These are phyloP conservation scores for Ogataea pignaliae DNA, from an alignment of 805 yeast genomes.

Conservation along the genomic window DNA sequence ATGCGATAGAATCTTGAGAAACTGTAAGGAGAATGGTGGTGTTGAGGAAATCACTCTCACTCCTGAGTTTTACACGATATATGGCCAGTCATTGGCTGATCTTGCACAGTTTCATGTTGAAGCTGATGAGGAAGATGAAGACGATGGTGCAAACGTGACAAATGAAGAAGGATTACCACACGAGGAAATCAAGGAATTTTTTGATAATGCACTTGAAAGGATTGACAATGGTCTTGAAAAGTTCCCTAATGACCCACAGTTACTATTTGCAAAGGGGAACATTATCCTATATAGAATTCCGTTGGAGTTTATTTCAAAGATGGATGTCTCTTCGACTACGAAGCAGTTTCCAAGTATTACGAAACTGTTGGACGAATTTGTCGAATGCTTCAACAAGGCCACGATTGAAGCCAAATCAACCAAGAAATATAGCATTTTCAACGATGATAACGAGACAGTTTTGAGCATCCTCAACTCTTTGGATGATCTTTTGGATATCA, in stretches of 20 bases:
- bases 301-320: slow-evolving; percentile 48
- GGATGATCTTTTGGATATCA: slow-evolving; percentile 66
- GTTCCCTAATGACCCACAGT: slow-evolving; percentile 39
- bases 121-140: slow-evolving; percentile 16
- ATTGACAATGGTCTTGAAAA: slow-evolving; percentile 51
- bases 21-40: slow-evolving; percentile 27
- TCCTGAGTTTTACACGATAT: slow-evolving; percentile 63
- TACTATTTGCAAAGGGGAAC: slow-evolving; percentile 52
- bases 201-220: slow-evolving; percentile 71
- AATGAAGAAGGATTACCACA: slow-evolving; percentile 13
- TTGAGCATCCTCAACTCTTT: slow-evolving; percentile 52
- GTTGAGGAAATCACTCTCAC: slow-evolving; percentile 32
- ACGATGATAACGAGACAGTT: slow-evolving; percentile 26
- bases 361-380: slow-evolving; percentile 41
- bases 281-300: slow-evolving; percentile 57
- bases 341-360: slow-evolving; percentile 34
- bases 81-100: slow-evolving; percentile 67
- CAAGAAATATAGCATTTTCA: slow-evolving; percentile 14
- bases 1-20: slow-evolving; percentile 73
- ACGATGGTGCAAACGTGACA: too few species aligned
- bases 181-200: slow-evolving; percentile 48
- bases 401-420: slow-evolving; percentile 27
- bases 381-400: slow-evolving; percentile 42
- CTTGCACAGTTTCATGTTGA: slow-evolving; percentile 49
- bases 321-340: slow-evolving; percentile 37